phyloP scores from a whole-genome alignment of 2,329 filamentous ascomycete genomes.

The Aspergillus sp. region DNA sequence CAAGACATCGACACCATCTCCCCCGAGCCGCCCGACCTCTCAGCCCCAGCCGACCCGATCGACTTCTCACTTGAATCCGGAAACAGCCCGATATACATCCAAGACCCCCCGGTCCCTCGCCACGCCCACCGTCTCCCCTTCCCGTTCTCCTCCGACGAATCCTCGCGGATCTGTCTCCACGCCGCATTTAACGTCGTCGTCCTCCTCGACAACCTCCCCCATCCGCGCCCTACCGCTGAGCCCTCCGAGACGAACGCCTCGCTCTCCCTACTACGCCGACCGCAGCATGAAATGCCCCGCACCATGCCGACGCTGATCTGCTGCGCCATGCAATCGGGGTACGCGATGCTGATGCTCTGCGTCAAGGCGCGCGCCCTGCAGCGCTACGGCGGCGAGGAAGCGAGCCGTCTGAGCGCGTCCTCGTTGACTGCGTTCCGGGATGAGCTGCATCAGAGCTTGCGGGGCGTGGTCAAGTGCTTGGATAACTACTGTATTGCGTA shows the following conservation, averaged over 20 bases:
- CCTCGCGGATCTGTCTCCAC: conserved; percentile 27
- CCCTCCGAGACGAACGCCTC: background rate
- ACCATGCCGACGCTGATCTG: conserved; percentile 30
- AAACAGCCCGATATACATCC: background rate
- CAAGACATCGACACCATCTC: conserved; percentile 22
- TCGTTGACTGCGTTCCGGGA: conserved; percentile 16
- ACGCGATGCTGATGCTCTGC: conserved; percentile 29
- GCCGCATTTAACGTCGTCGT: conserved; percentile 28
- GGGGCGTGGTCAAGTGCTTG: conserved; percentile 17
- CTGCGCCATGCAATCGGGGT: conserved; percentile 25
- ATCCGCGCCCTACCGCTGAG: conserved; percentile 17
- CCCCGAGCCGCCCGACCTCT: background rate
- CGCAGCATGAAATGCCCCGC: conserved; percentile 18
- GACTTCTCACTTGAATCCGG: background rate
- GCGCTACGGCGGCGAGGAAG: background rate
- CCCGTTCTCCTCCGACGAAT: conserved; percentile 25
- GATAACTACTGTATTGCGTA: conserved; percentile 23
- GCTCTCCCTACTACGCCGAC: conserved; percentile 1
- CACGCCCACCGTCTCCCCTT: conserved; percentile 6
- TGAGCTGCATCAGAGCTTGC: conserved; percentile 21
- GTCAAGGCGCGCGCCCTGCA: conserved; percentile 15
- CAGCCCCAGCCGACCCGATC: background rate
- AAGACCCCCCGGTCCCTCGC: background rate
- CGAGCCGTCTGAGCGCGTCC: background rate
- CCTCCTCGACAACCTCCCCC: conserved; percentile 25